These are phyloP conservation scores for Artemisia argyi DNA, from an alignment of 129 eudicot genomes.

Conservation along the genomic window DNA sequence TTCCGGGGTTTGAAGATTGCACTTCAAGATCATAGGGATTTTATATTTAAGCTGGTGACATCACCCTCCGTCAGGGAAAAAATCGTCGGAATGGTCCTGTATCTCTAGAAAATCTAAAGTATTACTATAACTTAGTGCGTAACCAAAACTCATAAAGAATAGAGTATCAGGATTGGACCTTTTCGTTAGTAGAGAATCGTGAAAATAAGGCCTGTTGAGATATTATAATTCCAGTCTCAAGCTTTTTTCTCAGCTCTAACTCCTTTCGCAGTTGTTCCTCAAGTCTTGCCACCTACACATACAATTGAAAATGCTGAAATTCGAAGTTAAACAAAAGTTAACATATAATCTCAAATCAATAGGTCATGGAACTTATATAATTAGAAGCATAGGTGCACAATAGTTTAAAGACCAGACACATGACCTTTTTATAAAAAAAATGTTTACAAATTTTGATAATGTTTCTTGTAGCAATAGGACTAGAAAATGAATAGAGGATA, in stretches of 20 bases:
- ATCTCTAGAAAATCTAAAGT: constrained; percentile 40
- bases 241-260: constrained; percentile 55
- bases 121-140: constrained; percentile 32
- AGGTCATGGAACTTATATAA: neutral
- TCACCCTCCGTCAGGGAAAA: constrained; percentile 55
- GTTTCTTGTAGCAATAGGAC: neutral
- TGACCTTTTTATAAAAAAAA: constrained; percentile 3
- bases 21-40: constrained; percentile 46
- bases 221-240: constrained; percentile 63
- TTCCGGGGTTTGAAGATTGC: constrained; percentile 26
- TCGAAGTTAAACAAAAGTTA: constrained; percentile 1
- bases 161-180: constrained; percentile 34
- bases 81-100: constrained; percentile 41
- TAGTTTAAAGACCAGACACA: neutral
- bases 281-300: constrained; percentile 66
- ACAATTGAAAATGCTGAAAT: constrained; percentile 1
- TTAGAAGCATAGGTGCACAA: too few relatives aligned
- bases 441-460: neutral
- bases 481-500: constrained; percentile 11
- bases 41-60: constrained; percentile 42
- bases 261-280: constrained; percentile 69
- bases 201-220: constrained; percentile 38
- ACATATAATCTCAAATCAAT: constrained; percentile 2
- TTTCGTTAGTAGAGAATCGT: constrained; percentile 45
- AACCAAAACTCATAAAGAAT: constrained; percentile 8